Base-by-base conservation (phyloP, 2,329 filamentous ascomycete species). In the Aspergillus nomiae region DNA sequence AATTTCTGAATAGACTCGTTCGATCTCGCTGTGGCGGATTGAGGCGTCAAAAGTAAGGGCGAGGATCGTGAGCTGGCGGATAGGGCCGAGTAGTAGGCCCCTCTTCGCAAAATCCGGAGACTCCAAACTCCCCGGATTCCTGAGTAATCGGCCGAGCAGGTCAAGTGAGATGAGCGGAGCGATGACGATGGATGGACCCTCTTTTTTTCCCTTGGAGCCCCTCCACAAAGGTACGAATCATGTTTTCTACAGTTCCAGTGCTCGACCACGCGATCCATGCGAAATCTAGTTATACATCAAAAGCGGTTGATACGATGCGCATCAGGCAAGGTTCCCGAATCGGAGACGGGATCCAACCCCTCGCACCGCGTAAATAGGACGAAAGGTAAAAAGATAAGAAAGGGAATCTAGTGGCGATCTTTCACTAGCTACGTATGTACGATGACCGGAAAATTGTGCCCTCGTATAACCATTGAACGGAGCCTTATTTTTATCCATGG, bases 91-190 rank as follows among this genome's bases (percentile, higher is more conserved):
- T 32, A 32, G 38, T 41, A 32, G 11, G 56, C 30, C n/a, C 55
- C 54, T 36, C 45, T 41, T 26, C 16, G 24, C 36, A 58, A 58
- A 62, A 62, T 62, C 60, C 64, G 65, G 65, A 67, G 65, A 61
- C 67, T 67, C 63, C 63, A 62, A 60, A 24, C 59, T 60, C 67
- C 65, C 67, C 61, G 61, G 64, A 66, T 69, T 62, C 61, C 56
- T 67, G 61, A 65, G 63, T 65, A 61, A 67, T 59, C 63, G 59
- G 53, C 19, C n/a, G 30, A 41, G 32, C 28, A 41, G 51, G 53
- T 58, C 53, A 59, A 59, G 16, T 62, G 62, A 41, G 16, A n/a
- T n/a, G 38, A 59, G 54, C 59, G 32, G 19, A 46, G 26, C 48
- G 30, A 60, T 64, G 62, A 64, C 56, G 62, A 59, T 62, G 26